Conservation (phyloP, 208 protist genomes). For the Wallacemonas sp. region DNA sequence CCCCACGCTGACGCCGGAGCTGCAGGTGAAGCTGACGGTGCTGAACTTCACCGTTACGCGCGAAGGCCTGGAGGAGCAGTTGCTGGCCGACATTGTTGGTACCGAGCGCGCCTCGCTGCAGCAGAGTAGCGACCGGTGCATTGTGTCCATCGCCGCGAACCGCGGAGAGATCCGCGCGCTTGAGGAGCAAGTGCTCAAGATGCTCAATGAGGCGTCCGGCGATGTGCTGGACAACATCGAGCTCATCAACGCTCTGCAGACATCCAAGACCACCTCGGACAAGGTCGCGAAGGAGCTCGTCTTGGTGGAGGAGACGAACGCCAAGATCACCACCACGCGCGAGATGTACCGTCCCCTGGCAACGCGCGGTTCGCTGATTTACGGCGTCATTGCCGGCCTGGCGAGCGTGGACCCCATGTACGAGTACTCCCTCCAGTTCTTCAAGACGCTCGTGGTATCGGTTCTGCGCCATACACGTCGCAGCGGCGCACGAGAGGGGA, state of each 20-base stretch:
- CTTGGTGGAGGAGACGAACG: slow-evolving; percentile 91
- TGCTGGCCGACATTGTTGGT: slow-evolving; percentile 88
- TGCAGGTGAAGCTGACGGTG: slow-evolving; percentile 93
- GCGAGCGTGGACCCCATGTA: slow-evolving; percentile 92
- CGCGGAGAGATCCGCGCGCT: slow-evolving; percentile 91
- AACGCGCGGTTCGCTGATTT: slow-evolving; percentile 93
- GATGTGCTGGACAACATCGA: slow-evolving; percentile 95
- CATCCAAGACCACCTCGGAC: slow-evolving; percentile 90
- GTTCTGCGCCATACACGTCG: slow-evolving; percentile 75
- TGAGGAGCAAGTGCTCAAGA: slow-evolving; percentile 92
- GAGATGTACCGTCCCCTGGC: slow-evolving; percentile 92
- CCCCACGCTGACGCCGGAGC: slow-evolving; percentile 93
- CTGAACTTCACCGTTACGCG: slow-evolving; percentile 94
- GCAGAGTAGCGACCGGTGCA: slow-evolving; percentile 81
- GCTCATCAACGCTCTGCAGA: slow-evolving; percentile 92
- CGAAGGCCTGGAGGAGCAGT: slow-evolving; percentile 91
- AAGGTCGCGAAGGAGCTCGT: slow-evolving; percentile 88
- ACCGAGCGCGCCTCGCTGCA: slow-evolving; percentile 88
- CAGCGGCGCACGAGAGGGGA: slow-evolving; percentile 6
- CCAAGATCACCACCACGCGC: slow-evolving; percentile 89
- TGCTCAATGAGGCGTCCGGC: slow-evolving; percentile 90
- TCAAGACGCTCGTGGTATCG: slow-evolving; percentile 87
- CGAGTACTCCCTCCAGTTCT: slow-evolving; percentile 91
- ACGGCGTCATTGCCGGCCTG: slow-evolving; percentile 93
- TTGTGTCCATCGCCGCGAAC: slow-evolving; percentile 92